Base-by-base conservation (phyloP, 371 early-diverging fungal genomes). In the Syncephalastrum contaminatum region DNA sequence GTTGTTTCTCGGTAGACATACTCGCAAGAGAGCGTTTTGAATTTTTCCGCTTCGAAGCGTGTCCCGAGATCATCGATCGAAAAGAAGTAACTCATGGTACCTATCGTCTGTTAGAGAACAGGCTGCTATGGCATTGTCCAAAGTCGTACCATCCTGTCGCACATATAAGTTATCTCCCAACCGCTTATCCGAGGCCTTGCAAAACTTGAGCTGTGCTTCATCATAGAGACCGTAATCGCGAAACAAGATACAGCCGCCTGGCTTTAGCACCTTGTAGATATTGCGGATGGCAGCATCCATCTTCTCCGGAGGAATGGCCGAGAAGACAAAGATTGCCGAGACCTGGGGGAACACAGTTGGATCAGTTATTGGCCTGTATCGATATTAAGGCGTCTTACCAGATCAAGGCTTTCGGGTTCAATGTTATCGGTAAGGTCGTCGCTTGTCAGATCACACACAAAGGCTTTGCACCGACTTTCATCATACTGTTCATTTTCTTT, bases 181-280 rank as follows among this genome's bases (percentile, higher is more conserved):
- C 54, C 85, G 87, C 56, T 89, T 87, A 22, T 88, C 87, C 0
- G 85, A 75, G 13, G 73, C 57, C 6, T 58, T 72, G 24, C 84
- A 91, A 63, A 95, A 96, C 63, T 92, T 85, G 63, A 95, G 72
- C 62, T 96, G 94, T 1, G 96, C 93, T 61, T 89, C 83, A 65
- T 96, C 96, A 63, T 91, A 92, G 7, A 88, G 62, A 3, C 88
- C 96, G 64, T 96, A 95, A 70, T 96, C 96, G 45, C 95, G 81
- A 71, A 96, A 91, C 44, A 93, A 63, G 0, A 96, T 73, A 41
- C 71, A 73, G 4, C 90, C 91, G n/a, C 89, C 91, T 1, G 89
- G 84, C 58, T 85, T 89, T 49, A 93, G 58, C 1, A 91, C 83
- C 59, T 72, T 56, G 40, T 55, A 68, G 42, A 92, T 76, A 51